Evolutionary conservation across 345 rosid species (phyloP).

Genomic region (thale cress (Arabidopsis thaliana)): TAIR10.1 NC_003071.7:14225501-14226000

Average conservation of each 20-base stretch:
- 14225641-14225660: constrained; percentile 62
- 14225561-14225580: constrained; percentile 74
- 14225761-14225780: background rate
- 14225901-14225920: constrained; percentile 65
- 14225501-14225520: background rate
- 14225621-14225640: constrained; percentile 61
- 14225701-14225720: constrained; percentile 61
- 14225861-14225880: constrained; percentile 71
- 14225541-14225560: constrained; percentile 55
- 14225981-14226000: constrained; percentile 58
- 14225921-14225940: constrained; percentile 72
- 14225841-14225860: constrained; percentile 41
- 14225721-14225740: constrained; percentile 44
- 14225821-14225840: constrained; percentile 54
- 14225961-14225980: constrained; percentile 57
- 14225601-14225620: constrained; percentile 60
- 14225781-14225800: background rate
- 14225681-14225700: constrained; percentile 59
- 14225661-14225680: constrained; percentile 66
- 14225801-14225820: constrained; percentile 9
- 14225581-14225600: constrained; percentile 74
- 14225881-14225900: constrained; percentile 64
- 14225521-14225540: background rate
- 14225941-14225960: constrained; percentile 41
- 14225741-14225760: background rate